phyloP scores from a whole-genome alignment of 305 asterid genomes.

The Fraxinus sp. region DNA sequence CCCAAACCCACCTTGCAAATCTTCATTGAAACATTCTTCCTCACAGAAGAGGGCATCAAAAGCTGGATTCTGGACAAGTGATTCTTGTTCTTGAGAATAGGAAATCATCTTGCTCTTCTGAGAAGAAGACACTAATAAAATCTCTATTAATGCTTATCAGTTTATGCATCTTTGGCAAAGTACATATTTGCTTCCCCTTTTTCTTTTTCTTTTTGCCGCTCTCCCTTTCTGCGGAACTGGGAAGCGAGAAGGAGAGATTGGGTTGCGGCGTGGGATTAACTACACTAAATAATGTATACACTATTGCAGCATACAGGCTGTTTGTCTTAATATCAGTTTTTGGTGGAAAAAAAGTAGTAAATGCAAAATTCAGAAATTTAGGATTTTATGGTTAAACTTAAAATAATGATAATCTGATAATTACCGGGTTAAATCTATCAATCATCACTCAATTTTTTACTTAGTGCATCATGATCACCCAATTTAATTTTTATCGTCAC shows the following conservation, averaged over 20 bases:
- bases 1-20: conserved; percentile 29
- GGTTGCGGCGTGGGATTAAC: neutral
- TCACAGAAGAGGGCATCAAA: conserved; percentile 72
- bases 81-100: conserved; percentile 35
- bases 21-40: conserved; percentile 61
- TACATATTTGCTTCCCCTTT: neutral
- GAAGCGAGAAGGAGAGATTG: neutral
- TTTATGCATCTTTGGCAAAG: neutral
- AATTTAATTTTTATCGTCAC: too few relatives aligned
- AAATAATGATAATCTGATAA: neutral
- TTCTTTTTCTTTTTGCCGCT: neutral
- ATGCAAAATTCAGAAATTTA: neutral
- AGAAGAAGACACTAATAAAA: neutral
- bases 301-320: neutral
- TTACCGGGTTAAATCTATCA: too few relatives aligned
- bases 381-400: neutral
- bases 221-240: neutral
- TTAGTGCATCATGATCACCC: too few relatives aligned
- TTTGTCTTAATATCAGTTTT: neutral
- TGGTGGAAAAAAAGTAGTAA: neutral
- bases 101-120: conserved; percentile 14
- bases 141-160: neutral
- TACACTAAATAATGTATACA: neutral
- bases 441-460: too few relatives aligned
- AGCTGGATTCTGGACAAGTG: conserved; percentile 47